A percentile compares a stretch with the other conserved stretches of the same genome.
These are phyloP conservation scores for Rutidosis leptorrhynchoides DNA, from an alignment of 129 eudicot species.

Conservation along the genomic window DNA sequence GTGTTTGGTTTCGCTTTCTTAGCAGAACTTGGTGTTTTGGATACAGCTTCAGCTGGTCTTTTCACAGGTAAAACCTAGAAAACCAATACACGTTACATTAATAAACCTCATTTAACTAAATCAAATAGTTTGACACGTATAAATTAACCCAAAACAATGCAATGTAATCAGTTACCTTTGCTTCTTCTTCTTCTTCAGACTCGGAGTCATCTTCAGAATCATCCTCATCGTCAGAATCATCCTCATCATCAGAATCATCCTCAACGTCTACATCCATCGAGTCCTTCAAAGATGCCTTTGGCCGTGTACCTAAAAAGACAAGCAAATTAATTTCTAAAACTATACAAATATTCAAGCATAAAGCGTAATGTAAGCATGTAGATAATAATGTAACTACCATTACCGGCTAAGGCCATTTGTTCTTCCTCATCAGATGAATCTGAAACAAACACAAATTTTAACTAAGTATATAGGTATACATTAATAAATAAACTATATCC, in stretches of 20 bases:
- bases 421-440: conserved; percentile 33
- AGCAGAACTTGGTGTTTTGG: conserved; percentile 31
- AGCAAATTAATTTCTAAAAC: background rate
- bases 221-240: conserved; percentile 25
- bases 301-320: conserved; percentile 15
- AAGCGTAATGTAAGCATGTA: background rate
- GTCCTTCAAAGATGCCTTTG: conserved; percentile 34
- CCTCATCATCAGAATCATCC: conserved; percentile 26
- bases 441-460: background rate
- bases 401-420: conserved; percentile 21
- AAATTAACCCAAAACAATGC: background rate
- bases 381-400: background rate
- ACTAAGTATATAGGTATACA: background rate
- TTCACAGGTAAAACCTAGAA: conserved; percentile 25
- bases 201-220: conserved; percentile 38
- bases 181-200: conserved; percentile 40
- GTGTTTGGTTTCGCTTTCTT: conserved; percentile 44
- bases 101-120: background rate
- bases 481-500: background rate
- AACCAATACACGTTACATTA: too few species aligned
- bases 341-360: background rate
- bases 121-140: background rate
- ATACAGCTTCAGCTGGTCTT: conserved; percentile 40
- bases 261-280: conserved; percentile 18
- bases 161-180: conserved; percentile 20